phyloP scores from a whole-genome alignment of 495 filamentous ascomycete genomes.

The Talaromyces adpressus region DNA sequence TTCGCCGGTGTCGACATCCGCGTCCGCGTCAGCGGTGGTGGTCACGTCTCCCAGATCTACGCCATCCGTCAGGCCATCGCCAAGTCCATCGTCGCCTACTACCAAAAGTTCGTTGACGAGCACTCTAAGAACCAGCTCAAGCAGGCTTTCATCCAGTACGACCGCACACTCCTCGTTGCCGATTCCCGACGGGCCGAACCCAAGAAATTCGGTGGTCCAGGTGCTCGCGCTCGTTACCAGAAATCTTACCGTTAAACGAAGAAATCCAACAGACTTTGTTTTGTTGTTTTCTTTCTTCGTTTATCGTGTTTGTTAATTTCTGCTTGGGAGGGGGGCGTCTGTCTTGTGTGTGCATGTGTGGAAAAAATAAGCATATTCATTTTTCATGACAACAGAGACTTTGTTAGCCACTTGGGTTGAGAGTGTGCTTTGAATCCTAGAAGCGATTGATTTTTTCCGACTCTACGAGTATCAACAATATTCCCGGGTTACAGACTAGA shows the following conservation, averaged over 20 bases:
- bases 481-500: slow-evolving; percentile 5
- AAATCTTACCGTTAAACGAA: slow-evolving; percentile 64
- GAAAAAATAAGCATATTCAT: background rate
- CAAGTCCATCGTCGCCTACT: slow-evolving; percentile 98
- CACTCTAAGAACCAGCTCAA: slow-evolving; percentile 99
- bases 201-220: slow-evolving; percentile 84
- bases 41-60: slow-evolving; percentile 97
- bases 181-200: slow-evolving; percentile 93
- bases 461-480: background rate
- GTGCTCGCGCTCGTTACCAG: slow-evolving; percentile 95
- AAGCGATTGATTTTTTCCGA: background rate
- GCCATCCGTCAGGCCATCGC: slow-evolving; percentile 98
- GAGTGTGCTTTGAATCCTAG: background rate
- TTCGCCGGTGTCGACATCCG: slow-evolving; percentile 97
- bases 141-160: slow-evolving; percentile 87
- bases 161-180: slow-evolving; percentile 93
- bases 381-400: background rate
- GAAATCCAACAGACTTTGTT: slow-evolving; percentile 14
- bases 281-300: slow-evolving; percentile 21
- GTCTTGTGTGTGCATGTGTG: background rate
- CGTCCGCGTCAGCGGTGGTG: slow-evolving; percentile 91
- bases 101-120: slow-evolving; percentile 99
- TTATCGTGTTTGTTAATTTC: slow-evolving; percentile 17
- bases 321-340: slow-evolving; percentile 7
- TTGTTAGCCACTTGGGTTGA: background rate